phyloP scores from a whole-genome alignment of 106 monocot species.

The Iris macrosiphon region DNA sequence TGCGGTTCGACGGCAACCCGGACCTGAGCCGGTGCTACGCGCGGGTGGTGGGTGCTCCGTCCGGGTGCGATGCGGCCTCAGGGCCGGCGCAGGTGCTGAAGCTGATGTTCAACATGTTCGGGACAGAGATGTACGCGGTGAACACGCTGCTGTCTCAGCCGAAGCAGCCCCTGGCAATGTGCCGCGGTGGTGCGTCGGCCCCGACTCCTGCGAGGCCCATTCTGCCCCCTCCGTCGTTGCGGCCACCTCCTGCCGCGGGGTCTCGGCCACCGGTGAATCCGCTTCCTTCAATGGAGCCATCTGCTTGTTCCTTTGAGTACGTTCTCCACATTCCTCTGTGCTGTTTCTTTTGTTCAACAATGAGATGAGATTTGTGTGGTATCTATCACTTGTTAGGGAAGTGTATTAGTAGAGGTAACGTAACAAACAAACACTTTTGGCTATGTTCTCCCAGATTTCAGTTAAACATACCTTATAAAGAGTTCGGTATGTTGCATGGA shows the following conservation, averaged over 20 bases:
- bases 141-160: conserved; percentile 59
- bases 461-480: no score
- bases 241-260: neutral
- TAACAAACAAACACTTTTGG: no score
- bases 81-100: conserved; percentile 29
- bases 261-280: neutral
- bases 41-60: conserved; percentile 28
- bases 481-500: no score
- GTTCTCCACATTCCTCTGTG: no score
- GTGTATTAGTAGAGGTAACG: no score
- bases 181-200: conserved; percentile 3
- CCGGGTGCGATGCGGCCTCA: conserved; percentile 23
- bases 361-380: no score
- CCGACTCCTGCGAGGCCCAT: neutral
- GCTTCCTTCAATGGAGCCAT: conserved; percentile 11
- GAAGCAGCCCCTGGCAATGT: conserved; percentile 27
- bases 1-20: conserved; percentile 47
- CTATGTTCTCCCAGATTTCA: no score
- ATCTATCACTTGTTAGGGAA: no score
- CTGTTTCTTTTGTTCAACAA: no score
- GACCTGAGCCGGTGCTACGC: conserved; percentile 59
- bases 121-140: conserved; percentile 41
- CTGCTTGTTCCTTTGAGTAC: conserved; percentile 34
- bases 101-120: conserved; percentile 44
- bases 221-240: neutral